Conservation (phyloP, 768 basidiomycete species). For the Tulasnella sp. region DNA sequence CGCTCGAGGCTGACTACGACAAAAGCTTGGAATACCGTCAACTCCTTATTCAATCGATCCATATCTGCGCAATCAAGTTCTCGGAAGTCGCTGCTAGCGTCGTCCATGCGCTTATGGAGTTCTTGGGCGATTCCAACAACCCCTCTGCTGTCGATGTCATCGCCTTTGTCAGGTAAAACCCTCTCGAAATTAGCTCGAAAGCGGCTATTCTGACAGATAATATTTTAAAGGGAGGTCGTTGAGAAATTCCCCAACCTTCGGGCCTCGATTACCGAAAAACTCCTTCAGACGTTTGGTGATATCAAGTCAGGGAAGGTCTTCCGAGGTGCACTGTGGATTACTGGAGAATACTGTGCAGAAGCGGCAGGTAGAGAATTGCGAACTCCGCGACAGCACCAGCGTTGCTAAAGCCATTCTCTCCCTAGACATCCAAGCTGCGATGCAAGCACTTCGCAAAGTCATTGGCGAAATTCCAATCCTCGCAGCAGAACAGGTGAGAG, state of each 20-base stretch:
- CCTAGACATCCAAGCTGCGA: conserved; percentile 61
- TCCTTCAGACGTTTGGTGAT: conserved; percentile 71
- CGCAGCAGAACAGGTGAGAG: conserved; percentile 70
- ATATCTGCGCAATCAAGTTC: conserved; percentile 93
- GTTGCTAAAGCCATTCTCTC: background rate
- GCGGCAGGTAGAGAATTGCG: conserved; percentile 43
- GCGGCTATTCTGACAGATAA: background rate
- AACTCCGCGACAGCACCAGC: background rate
- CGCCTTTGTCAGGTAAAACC: conserved; percentile 62
- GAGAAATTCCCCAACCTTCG: conserved; percentile 94
- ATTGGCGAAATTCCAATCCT: conserved; percentile 97
- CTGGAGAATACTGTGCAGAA: conserved; percentile 82
- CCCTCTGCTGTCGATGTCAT: conserved; percentile 95
- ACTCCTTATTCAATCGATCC: conserved; percentile 94
- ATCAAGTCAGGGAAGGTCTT: conserved; percentile 97
- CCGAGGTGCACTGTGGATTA: conserved; percentile 93
- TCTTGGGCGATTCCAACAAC: conserved; percentile 92
- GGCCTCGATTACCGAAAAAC: conserved; percentile 74
- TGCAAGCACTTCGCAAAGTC: conserved; percentile 76
- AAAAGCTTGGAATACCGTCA: conserved; percentile 96
- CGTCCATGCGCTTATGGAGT: conserved; percentile 89
- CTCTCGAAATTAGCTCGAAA: background rate
- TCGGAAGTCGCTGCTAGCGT: conserved; percentile 95
- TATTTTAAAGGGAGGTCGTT: conserved; percentile 78
- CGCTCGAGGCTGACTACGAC: conserved; percentile 86